Evolutionary conservation across 352 stramenopile genomes (phyloP).

Genomic region (Pythium vanterpoolii): DNA sequence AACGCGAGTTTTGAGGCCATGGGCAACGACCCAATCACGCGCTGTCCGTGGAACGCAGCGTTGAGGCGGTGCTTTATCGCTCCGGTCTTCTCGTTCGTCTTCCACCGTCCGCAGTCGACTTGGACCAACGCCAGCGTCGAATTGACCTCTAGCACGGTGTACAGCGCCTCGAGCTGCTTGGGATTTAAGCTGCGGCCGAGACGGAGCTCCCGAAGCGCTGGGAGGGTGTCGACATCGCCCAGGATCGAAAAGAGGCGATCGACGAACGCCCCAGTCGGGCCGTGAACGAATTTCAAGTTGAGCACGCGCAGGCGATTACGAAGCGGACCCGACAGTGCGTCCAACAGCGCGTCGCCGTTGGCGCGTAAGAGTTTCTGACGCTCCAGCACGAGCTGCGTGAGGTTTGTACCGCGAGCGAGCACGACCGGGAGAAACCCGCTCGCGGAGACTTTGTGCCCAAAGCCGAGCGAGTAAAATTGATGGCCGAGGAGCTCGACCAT

Average conservation of each 20-base stretch:
- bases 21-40: neutral
- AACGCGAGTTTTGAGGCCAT: constrained; percentile 3
- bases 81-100: neutral
- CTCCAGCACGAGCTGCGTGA: neutral
- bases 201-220: neutral
- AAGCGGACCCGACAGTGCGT: neutral
- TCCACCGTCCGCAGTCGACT: neutral
- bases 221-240: neutral
- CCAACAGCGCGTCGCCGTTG: neutral
- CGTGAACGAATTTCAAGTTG: neutral
- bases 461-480: neutral
- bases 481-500: neutral
- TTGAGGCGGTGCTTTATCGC: neutral
- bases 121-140: neutral
- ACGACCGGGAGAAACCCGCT: neutral
- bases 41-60: constrained; percentile 3
- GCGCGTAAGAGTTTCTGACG: neutral
- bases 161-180: neutral
- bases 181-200: neutral
- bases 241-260: neutral
- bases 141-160: neutral
- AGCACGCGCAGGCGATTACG: neutral
- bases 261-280: neutral
- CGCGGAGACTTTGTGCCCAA: neutral
- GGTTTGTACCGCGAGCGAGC: neutral